Percentiles rank a stretch among this genome's conserved stretches.
phyloP scores from a whole-genome alignment of 495 filamentous ascomycete genomes.

The Penicillium paradoxum region DNA sequence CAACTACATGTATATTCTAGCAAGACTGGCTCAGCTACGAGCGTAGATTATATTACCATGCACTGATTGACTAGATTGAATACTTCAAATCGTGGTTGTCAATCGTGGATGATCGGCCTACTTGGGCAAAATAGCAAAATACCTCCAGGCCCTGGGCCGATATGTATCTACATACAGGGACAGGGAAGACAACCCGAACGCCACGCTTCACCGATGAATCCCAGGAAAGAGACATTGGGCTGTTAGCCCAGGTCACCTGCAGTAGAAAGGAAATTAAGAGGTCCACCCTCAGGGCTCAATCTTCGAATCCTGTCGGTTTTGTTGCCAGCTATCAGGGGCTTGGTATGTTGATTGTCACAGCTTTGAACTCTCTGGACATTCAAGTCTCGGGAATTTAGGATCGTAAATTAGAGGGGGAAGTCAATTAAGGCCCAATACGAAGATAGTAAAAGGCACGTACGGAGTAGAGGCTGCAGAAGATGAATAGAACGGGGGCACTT shows the following conservation, averaged over 20 bases:
- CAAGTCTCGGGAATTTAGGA: neutral
- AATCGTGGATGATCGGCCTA: too few relatives aligned
- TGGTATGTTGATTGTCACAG: neutral
- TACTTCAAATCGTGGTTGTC: too few relatives aligned
- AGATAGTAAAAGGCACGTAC: too few relatives aligned
- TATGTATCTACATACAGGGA: too few relatives aligned
- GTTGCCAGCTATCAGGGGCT: conserved; percentile 1
- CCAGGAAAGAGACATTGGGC: neutral
- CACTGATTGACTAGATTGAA: too few relatives aligned
- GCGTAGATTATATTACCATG: too few relatives aligned
- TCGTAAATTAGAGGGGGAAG: neutral
- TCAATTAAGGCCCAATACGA: neutral
- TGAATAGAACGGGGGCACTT: too few relatives aligned
- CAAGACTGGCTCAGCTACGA: too few relatives aligned
- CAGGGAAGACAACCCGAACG: neutral
- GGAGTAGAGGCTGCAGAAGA: too few relatives aligned
- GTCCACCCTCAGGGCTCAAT: neutral
- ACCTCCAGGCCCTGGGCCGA: too few relatives aligned
- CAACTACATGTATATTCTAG: neutral
- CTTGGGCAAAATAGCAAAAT: too few relatives aligned
- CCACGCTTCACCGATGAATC: neutral
- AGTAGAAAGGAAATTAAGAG: neutral
- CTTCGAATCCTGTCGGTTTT: neutral
- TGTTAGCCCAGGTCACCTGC: neutral
- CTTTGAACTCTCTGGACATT: neutral